Evolutionary conservation across 108 stramenopile species (phyloP).

Genomic region (Seminavis robusta): DNA sequence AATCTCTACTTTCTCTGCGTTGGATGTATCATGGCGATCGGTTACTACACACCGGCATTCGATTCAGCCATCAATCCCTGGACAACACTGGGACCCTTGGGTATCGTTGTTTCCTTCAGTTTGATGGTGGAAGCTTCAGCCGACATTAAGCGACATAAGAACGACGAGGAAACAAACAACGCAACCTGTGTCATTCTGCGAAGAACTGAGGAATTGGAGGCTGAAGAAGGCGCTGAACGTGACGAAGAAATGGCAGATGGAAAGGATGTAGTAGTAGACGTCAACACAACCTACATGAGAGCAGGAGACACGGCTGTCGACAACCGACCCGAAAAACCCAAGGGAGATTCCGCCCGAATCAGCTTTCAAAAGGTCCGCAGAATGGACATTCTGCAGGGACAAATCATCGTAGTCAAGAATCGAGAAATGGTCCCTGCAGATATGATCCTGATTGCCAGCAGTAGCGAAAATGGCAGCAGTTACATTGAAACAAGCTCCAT

Average conservation of each 20-base stretch:
- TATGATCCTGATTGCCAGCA: slow-evolving; percentile 83
- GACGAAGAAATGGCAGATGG: slow-evolving; percentile 32
- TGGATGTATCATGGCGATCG: slow-evolving; percentile 89
- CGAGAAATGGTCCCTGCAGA: slow-evolving; percentile 94
- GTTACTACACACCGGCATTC: slow-evolving; percentile 72
- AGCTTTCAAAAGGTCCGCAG: slow-evolving; percentile 65
- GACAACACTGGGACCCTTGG: slow-evolving; percentile 92
- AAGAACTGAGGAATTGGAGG: slow-evolving; percentile 44
- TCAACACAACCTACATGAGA: slow-evolving; percentile 24
- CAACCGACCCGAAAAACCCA: slow-evolving; percentile 1
- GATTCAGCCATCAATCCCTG: slow-evolving; percentile 88
- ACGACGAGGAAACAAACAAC: slow-evolving; percentile 84
- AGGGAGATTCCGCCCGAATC: slow-evolving; percentile 21
- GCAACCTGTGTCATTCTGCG: slow-evolving; percentile 56
- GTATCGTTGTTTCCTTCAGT: slow-evolving; percentile 82
- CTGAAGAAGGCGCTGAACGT: slow-evolving; percentile 33
- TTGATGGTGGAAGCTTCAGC: slow-evolving; percentile 90
- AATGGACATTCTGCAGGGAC: slow-evolving; percentile 83
- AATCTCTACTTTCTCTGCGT: slow-evolving; percentile 97
- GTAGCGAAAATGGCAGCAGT: slow-evolving; percentile 73
- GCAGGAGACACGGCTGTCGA: slow-evolving; percentile 5
- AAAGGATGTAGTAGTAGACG: slow-evolving; percentile 49
- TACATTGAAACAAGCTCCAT: slow-evolving; percentile 96
- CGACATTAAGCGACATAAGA: slow-evolving; percentile 81
- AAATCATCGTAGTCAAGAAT: slow-evolving; percentile 88